Evolutionary conservation across 164 flowering plant genomes (phyloP), one percentile per base, ranked within the genome.

Genomic region (Sedum album): DNA sequence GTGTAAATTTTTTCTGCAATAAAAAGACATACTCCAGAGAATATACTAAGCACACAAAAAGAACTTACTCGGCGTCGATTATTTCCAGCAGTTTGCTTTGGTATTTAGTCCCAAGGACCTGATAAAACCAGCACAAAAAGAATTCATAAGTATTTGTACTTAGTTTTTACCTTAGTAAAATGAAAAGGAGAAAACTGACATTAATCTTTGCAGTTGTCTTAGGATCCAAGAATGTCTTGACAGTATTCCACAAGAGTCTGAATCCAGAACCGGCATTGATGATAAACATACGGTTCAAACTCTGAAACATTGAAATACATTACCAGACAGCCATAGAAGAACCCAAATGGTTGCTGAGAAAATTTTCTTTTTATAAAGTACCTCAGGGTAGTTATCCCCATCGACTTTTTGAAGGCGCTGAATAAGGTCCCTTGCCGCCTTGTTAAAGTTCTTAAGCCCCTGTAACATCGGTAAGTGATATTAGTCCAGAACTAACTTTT

Each of bases 331-430:
- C 38, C 33, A 62, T 18, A 30, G 17, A 35, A 38, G 2, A 28
- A 69, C 6, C 38, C 51, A 38, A 28, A 36, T 1, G 7, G 36
- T 35, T 8, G 21, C 44, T 23, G 3, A 28, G 35, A 23, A 72
- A 51, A 20, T 35, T 26, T 7, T 23, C 41, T 36, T 69, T 39
- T 11, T 38, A 72, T 49, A 20, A 25, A 36, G 49, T 77, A 90
- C 99, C 96, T 94, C 97, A 26, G 99, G 99, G 65, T 95, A 95
- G 65, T 90, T 88, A 69, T 91, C 90, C 28, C 95, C 93, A 62
- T 94, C 98, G 44, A 94, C 82, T 80, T 86, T 90, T 76, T 91
- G 96, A 72, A 94, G 78, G 15, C 82, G 75, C 67, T 68, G 70
- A 69, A 94, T 76, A 26, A 94, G 99, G 14, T 94, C 97, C 72